Percentiles rank a stretch among this genome's conserved stretches.
These are phyloP conservation scores for Eutrema yunnanense DNA, from an alignment of 345 rosid genomes.

Conservation along the genomic window DNA sequence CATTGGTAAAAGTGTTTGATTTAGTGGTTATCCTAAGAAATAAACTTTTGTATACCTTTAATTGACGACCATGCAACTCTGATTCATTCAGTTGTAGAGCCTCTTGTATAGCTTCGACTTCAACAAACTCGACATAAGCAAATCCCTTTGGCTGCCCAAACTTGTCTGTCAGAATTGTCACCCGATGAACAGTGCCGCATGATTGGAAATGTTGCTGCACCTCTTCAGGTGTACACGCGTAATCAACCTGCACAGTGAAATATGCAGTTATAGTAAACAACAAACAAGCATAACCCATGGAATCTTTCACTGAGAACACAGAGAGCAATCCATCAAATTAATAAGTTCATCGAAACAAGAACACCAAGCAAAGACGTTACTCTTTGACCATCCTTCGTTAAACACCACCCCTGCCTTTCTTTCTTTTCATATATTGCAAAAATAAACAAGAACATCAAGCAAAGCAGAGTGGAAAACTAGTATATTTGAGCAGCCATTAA, in stretches of 20 bases:
- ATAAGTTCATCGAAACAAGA: neutral
- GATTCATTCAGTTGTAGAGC: constrained; percentile 80
- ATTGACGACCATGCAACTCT: constrained; percentile 92
- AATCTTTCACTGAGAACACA: neutral
- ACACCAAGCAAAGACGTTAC: neutral
- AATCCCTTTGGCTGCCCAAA: constrained; percentile 96
- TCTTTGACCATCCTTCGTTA: neutral
- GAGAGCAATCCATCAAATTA: neutral
- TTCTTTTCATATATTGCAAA: neutral
- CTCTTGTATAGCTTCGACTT: constrained; percentile 78
- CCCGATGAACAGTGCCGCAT: constrained; percentile 92
- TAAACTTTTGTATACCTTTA: constrained; percentile 47
- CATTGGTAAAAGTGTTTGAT: neutral
- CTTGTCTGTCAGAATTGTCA: constrained; percentile 89
- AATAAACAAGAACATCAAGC: neutral
- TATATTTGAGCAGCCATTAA: constrained; percentile 9
- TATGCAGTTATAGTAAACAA: neutral
- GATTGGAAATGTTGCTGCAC: constrained; percentile 97
- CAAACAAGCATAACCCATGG: neutral
- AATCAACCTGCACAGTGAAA: constrained; percentile 62
- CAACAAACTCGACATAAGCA: constrained; percentile 92
- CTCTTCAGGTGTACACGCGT: constrained; percentile 96
- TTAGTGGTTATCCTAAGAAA: neutral
- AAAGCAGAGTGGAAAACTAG: constrained; percentile 11
- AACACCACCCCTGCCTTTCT: neutral